Conservation (phyloP, 2,329 filamentous ascomycete genomes). For the Colletotrichum eremochloae region DNA sequence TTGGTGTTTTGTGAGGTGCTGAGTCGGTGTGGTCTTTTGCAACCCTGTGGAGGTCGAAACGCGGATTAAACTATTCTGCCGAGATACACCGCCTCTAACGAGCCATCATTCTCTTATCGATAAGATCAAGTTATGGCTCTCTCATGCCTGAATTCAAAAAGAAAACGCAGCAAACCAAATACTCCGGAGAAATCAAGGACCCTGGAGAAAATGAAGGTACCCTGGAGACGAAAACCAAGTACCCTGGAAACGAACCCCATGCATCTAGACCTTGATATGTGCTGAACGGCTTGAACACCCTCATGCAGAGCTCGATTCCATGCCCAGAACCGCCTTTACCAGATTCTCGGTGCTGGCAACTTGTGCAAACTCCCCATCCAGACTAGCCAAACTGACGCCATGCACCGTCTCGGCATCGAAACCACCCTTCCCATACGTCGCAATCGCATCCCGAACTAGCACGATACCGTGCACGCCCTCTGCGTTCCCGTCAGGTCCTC, state of each 20-base stretch:
- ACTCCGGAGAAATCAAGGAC: too few relatives aligned
- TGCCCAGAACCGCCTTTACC: constrained; percentile 13
- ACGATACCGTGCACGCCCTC: constrained; percentile 51
- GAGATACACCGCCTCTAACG: background rate
- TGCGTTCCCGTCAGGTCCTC: constrained; percentile 47
- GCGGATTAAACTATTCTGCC: constrained; percentile 2
- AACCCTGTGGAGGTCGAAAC: background rate
- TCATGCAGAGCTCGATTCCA: too few relatives aligned
- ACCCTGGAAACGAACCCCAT: too few relatives aligned
- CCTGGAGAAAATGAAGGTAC: too few relatives aligned
- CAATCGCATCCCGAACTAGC: constrained; percentile 60
- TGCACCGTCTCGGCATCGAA: constrained; percentile 62
- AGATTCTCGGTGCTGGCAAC: constrained; percentile 55
- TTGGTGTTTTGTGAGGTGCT: background rate
- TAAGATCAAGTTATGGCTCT: background rate
- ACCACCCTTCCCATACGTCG: constrained; percentile 57
- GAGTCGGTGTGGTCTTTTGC: background rate
- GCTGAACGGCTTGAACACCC: too few relatives aligned
- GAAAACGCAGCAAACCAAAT: too few relatives aligned
- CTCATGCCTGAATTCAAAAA: too few relatives aligned
- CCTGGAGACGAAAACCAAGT: too few relatives aligned
- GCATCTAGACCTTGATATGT: too few relatives aligned
- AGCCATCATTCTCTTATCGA: background rate
- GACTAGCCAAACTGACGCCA: constrained; percentile 57
- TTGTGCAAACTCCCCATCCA: constrained; percentile 60